Evolutionary conservation across 2,329 filamentous ascomycete genomes (phyloP), one percentile per base, ranked within the genome.

Genomic region (Pezicula carpinea): DNA sequence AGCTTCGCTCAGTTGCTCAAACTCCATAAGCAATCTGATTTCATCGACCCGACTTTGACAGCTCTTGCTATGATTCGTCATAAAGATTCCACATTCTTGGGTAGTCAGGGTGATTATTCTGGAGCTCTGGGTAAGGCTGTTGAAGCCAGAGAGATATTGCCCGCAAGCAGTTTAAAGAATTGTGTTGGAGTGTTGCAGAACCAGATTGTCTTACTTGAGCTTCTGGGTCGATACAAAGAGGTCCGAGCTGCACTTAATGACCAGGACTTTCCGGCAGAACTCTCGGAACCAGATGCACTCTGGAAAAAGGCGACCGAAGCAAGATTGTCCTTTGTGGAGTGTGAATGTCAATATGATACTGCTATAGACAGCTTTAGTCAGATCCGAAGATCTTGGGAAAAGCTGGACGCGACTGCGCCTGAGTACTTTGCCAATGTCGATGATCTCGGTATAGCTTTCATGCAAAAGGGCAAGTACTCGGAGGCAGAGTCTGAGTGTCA

Each of bases 221-320:
- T 55, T 11, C 41, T 59, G 6, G 56, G 54, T 6, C 53, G 48
- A 29, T 59, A 59, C 46, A 45, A 52, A 32, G 56, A 58, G 3
- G 48, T 56, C 38, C 48, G 54, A 44, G 46, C 48, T 17, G 41
- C 51, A 11, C 45, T 59, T 17, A 14, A 19, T 19, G 33, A 35
- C 8, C 44, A 55, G 23, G 43, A 43, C 10, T 53, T 49, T 33
- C 47, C 51, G 15, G 46, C 43, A n/a, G 49, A 54, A 26, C 43
- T 50, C 2, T 44, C 48, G 2, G 39, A 50, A 29, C 45, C 46
- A 23, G 48, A 40, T 29, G 34, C 39, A 8, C 44, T 57, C n/a
- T 58, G 57, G 57, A 59, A 58, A 47, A 54, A 53, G 21, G 48
- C 52, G 29, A 54, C 57, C 47, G 49, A 53, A 36, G 57, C 50